Conservation (phyloP, 2,329 filamentous ascomycete genomes). For the Sporothrix inflata region DNA sequence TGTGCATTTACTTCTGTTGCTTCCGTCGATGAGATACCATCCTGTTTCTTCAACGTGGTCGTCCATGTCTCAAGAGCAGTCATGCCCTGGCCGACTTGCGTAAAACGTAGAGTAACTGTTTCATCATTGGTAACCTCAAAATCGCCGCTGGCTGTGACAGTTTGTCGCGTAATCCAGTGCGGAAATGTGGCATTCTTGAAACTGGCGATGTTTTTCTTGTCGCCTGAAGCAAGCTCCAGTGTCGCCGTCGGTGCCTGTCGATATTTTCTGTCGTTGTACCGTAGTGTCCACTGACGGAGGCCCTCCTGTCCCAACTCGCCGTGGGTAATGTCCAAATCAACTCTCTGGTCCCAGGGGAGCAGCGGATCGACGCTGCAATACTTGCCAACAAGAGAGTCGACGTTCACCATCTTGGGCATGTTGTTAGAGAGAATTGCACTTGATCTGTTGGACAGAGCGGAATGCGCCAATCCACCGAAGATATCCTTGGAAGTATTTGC, state of each 20-base stretch:
- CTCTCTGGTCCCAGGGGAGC: not conserved
- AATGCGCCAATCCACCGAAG: no score
- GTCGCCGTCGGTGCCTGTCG: not conserved
- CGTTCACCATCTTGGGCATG: no score
- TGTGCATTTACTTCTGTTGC: not conserved
- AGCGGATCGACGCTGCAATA: not conserved
- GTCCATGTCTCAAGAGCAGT: not conserved
- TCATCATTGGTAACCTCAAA: not conserved
- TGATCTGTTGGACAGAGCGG: no score
- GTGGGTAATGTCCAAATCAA: not conserved
- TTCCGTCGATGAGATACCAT: not conserved
- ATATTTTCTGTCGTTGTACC: conserved; percentile 9
- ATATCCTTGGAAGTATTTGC: no score
- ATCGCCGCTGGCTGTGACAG: not conserved
- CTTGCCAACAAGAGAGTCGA: not conserved
- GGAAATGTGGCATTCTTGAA: not conserved
- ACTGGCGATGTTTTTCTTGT: not conserved
- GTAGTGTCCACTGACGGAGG: not conserved
- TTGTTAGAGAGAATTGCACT: no score
- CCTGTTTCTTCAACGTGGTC: not conserved
- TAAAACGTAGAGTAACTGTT: not conserved
- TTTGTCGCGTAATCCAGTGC: not conserved
- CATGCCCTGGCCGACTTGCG: not conserved
- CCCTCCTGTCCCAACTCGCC: no score
- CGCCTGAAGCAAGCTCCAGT: not conserved